Base-by-base conservation (phyloP, 2,329 filamentous ascomycete genomes). In the Fusarium pseudoanthophilum region DNA sequence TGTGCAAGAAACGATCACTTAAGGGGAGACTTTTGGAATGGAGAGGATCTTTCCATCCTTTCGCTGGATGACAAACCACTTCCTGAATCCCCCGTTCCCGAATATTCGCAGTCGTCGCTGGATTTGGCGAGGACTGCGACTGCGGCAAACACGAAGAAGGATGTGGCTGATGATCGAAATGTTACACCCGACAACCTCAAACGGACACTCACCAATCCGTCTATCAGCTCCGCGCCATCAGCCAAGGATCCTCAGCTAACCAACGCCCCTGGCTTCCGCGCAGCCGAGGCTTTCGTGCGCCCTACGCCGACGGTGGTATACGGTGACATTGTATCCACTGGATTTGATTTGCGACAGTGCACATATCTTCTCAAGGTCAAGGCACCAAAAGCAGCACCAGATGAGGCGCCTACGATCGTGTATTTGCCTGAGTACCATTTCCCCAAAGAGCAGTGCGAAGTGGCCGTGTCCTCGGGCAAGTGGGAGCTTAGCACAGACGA, bases 1-100 rank as follows among this genome's bases (percentile, higher is more conserved):
- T 91, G 90, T 70, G 88, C 90, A 26, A 88, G 88, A 87, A 99
- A 98, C 80, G 92, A 92, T 70, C 96, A 99, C 79, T 87, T 92
- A 78, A 92, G 93, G 83, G 96, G 96, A 61, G 96, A 99, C 78
- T 91, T 94, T 74, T 99, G 96, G 96, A 99, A 99, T 75, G 96
- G 96, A 52, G 96, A 99, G 82, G 96, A 99, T 80, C 84, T 99
- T 39, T 98, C 95, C 10, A 96, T 99, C 61, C 92, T 91, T 79
- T 98, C 94, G 0, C 77, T 90, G 10, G 95, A 99, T 79, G 97
- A 99, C 81, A 91, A 90, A 61, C 83, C 86, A 21, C 80, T 92
- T 43, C 87, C 88, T 4, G 78, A 85, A 43, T 89, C 88, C 5
- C 80, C 87, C 11, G 69, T 89, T 7, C 87, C 87, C 2, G 85